Evolutionary conservation across 2,329 filamentous ascomycete genomes (phyloP).

Genomic region (Xylariomycetidae sp.): DNA sequence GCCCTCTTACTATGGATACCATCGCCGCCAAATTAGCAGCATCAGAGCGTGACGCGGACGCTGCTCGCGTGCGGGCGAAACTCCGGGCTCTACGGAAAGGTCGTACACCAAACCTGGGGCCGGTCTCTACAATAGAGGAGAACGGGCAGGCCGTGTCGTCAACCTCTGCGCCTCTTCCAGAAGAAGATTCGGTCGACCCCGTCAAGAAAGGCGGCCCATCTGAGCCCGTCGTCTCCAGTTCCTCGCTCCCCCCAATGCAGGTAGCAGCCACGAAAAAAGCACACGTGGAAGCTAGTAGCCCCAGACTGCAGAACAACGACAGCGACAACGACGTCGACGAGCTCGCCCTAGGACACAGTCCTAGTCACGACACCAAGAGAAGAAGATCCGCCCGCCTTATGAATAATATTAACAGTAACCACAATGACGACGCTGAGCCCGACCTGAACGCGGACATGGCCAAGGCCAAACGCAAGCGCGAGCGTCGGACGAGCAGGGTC

Average conservation of each 20-base stretch:
- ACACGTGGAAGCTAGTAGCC: conserved; percentile 1
- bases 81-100: conserved; percentile 46
- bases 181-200: conserved; percentile 19
- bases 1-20: conserved; percentile 55
- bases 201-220: conserved; percentile 18
- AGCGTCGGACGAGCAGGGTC: conserved; percentile 47
- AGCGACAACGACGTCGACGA: conserved; percentile 3
- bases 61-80: conserved; percentile 58
- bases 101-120: conserved; percentile 2
- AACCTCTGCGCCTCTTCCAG: conserved; percentile 8
- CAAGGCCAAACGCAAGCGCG: conserved; percentile 44
- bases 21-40: conserved; percentile 62
- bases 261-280: conserved; percentile 1
- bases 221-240: neutral
- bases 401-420: conserved; percentile 1
- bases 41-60: conserved; percentile 59
- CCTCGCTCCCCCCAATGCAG: neutral
- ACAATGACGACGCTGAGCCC: conserved; percentile 1
- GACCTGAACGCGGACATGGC: conserved; percentile 6
- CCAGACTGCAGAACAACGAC: neutral
- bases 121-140: neutral
- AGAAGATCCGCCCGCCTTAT: no score
- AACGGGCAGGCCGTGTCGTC: conserved; percentile 1
- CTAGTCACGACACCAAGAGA: neutral
- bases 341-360: conserved; percentile 1